Evolutionary conservation across 2,329 filamentous ascomycete species (phyloP), one percentile per base, ranked within the genome.

Genomic region (Blastomyces gilchristii): DNA sequence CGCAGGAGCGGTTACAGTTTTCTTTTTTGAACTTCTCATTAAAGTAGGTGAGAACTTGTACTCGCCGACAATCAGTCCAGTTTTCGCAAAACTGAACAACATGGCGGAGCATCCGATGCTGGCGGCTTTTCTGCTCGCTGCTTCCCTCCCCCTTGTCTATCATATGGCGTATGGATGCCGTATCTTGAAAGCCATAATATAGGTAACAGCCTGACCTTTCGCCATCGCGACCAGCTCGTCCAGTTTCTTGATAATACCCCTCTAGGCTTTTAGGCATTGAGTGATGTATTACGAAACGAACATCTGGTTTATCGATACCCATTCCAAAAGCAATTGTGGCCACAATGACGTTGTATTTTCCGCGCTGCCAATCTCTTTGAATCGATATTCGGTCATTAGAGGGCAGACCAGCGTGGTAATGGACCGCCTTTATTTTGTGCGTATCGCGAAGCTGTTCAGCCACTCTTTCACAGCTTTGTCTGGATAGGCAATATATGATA

Each of bases 241-340:
- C 94, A 54, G 94, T 99, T 75, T 99, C 94, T 73, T 99, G 94
- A 71, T 99, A 99, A 74, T 99, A 99, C 0, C 94, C 94, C 76
- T 99, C 94, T 62, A 99, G 79, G 69, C 91, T 97, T 76, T 99
- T 97, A 1, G 94, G 94, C 6, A 99, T 81, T 53, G 87, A 89
- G 70, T 96, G 88, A 72, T 99, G 95, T 50, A 99, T 90, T 43
- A 99, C 94, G 73, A 96, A 99, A 37, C 94, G 89, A 58, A 99
- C 94, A 73, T 99, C 89, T 0, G 92, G 85, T 74, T 99, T 99
- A 79, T 99, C 94, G 67, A 99, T 99, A n/a, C 94, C 94, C 94
- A 99, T 99, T 7, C 94, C 94, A 72, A 99, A 99, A 31, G 94
- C 94, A 74, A 99, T 97, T 0, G 94, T 99, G 25, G 94, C 95